phyloP scores from a whole-genome alignment of 371 early-diverging fungal species.

The Gilbertella persicaria region DNA sequence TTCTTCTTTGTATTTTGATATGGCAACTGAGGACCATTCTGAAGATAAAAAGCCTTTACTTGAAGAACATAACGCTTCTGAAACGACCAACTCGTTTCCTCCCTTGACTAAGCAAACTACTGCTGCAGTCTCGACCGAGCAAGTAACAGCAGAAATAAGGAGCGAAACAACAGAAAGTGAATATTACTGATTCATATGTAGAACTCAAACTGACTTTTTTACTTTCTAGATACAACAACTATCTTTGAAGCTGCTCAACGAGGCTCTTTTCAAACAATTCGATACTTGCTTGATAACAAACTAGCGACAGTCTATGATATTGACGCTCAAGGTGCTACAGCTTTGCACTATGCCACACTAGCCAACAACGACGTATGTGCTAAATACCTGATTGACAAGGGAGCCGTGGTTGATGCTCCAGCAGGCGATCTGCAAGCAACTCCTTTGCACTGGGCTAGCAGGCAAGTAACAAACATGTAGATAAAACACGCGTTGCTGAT shows the following conservation, averaged over 20 bases:
- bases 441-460: conserved; percentile 90
- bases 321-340: conserved; percentile 69
- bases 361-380: conserved; percentile 77
- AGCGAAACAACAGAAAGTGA: neutral
- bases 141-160: conserved; percentile 10
- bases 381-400: conserved; percentile 78
- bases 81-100: neutral
- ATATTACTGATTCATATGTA: no score
- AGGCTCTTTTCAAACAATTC: conserved; percentile 60
- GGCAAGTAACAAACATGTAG: conserved; percentile 30
- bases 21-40: conserved; percentile 6
- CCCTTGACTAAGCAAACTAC: conserved; percentile 2
- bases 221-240: conserved; percentile 22
- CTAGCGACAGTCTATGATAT: conserved; percentile 48
- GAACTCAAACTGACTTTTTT: neutral
- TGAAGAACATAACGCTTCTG: neutral
- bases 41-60: conserved; percentile 14
- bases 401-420: conserved; percentile 74
- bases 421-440: conserved; percentile 84
- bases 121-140: conserved; percentile 6
- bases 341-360: conserved; percentile 83
- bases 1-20: neutral
- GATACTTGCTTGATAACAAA: conserved; percentile 54
- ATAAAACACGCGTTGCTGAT: conserved; percentile 1
- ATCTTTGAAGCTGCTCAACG: conserved; percentile 70